Conservation (phyloP, 208 protist genomes). For the Trypanosoma theileri region DNA sequence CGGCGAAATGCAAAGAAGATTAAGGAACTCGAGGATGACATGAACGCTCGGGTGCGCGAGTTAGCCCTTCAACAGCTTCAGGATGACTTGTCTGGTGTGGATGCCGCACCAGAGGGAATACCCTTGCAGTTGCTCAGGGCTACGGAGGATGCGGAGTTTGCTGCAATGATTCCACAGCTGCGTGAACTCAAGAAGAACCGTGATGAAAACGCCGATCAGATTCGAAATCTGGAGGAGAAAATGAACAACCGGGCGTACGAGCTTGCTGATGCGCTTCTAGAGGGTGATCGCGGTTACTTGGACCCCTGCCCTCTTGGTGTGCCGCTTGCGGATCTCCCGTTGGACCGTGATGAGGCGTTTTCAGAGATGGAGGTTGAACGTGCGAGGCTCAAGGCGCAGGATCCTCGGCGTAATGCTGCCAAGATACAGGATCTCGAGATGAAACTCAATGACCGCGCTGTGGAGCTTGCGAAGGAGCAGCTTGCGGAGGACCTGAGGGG, state of each 20-base stretch:
- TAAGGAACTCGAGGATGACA: conserved; percentile 61
- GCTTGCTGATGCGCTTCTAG: conserved; percentile 58
- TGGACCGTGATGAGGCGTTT: conserved; percentile 52
- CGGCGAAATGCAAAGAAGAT: conserved; percentile 51
- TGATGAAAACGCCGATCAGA: conserved; percentile 11
- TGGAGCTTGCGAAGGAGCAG: conserved; percentile 53
- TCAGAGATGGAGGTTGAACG: conserved; percentile 47
- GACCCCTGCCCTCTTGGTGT: conserved; percentile 45
- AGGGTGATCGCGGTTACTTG: conserved; percentile 66
- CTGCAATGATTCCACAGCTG: conserved; percentile 62
- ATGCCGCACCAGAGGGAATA: conserved; percentile 60
- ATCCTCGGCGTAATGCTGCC: conserved; percentile 32
- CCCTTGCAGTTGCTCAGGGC: conserved; percentile 49
- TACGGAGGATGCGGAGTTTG: conserved; percentile 57
- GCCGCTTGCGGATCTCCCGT: conserved; percentile 34
- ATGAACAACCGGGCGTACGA: conserved; percentile 82
- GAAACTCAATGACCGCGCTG: conserved; percentile 60
- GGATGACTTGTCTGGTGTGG: conserved; percentile 51
- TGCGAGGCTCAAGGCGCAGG: conserved; percentile 49
- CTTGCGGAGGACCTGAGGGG: conserved; percentile 43
- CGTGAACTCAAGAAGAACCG: conserved; percentile 70
- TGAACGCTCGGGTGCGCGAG: conserved; percentile 70
- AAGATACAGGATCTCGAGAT: conserved; percentile 43
- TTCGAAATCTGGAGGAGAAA: conserved; percentile 47
- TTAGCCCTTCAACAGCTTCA: conserved; percentile 51